phyloP scores from a whole-genome alignment of 441 rosid genomes.

The Populus hybrid region DNA sequence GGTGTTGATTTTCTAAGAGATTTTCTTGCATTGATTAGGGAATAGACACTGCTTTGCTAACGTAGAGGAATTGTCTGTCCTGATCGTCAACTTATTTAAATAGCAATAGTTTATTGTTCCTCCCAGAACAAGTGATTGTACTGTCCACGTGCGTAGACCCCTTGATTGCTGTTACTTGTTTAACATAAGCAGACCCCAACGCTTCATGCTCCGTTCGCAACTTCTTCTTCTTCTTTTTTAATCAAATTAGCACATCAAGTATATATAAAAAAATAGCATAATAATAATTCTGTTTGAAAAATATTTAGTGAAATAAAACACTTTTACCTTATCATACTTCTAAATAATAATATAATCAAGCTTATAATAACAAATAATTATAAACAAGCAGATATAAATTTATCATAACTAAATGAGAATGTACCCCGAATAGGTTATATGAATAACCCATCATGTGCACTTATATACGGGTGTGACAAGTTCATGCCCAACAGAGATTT shows the following conservation, averaged over 20 bases:
- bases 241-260: too few relatives aligned
- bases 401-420: rapidly evolving
- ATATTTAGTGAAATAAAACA: too few relatives aligned
- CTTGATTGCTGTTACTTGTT: conserved; percentile 28
- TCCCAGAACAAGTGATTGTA: conserved; percentile 30
- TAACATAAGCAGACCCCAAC: conserved; percentile 39
- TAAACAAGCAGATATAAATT: rapidly evolving
- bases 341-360: too few relatives aligned
- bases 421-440: rapidly evolving
- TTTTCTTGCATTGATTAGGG: conserved; percentile 29
- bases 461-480: rapidly evolving
- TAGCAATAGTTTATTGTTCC: not conserved
- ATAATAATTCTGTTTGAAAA: too few relatives aligned
- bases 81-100: not conserved
- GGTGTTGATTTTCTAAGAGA: conserved; percentile 34
- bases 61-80: conserved; percentile 32
- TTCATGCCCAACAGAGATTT: rapidly evolving
- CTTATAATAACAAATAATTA: rapidly evolving
- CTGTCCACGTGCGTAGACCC: conserved; percentile 59
- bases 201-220: conserved; percentile 21
- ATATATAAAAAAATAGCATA: too few relatives aligned
- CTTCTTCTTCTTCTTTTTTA: too few relatives aligned
- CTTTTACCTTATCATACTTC: rapidly evolving
- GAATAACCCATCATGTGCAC: rapidly evolving
- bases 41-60: conserved; percentile 30